Base-by-base conservation (phyloP, 495 filamentous ascomycete genomes). In the Annulohypoxylon bovei region DNA sequence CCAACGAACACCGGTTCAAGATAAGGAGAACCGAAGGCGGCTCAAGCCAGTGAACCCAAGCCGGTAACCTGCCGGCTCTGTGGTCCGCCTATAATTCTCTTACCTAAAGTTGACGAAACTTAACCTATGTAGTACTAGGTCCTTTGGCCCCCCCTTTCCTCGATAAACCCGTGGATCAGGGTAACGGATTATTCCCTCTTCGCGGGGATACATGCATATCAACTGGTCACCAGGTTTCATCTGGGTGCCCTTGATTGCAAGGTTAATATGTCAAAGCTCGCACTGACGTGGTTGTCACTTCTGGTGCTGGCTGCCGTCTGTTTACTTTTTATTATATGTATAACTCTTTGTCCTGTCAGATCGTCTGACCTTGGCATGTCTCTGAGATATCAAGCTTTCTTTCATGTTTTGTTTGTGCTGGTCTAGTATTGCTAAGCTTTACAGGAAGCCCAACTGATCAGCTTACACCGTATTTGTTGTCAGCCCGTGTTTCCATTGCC, bases 181-280 rank as follows among this genome's bases (percentile, higher is more conserved):
- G 52, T 63, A 33, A 56, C 33, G 25, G 39, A 53, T 33, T 59
- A 50, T 40, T 46, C 47, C 12, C 30, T 50, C 39, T 40, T 52
- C 62, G 61, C 42, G 55, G 49, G 62, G 56, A 61, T 66, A 62
- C 56, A 20, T 71, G 68, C 62, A 66, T 66, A 57, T 55, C 33
- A 40, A 32, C 50, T 71, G 62, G 30, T 66, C 68, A 71, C 56
- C 22, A 22, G 67, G 37, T 56, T 49, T 50, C n/a, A 22, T 60
- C 30, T 50, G 40, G 55, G 67, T 44, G 33, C n/a, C 11, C 12
- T 49, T 56, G 20, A 23, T 25, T 28, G 37, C 50, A 57, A 42
- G 58, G 42, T 20, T 35, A 40, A 50, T 63, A 63, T 59, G 32
- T 63, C 53, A 62, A 25, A 33, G 6, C 9, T 20, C 5, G 18